phyloP scores from a whole-genome alignment of 1,284 basidiomycete species.

The Ustilago sp. region DNA sequence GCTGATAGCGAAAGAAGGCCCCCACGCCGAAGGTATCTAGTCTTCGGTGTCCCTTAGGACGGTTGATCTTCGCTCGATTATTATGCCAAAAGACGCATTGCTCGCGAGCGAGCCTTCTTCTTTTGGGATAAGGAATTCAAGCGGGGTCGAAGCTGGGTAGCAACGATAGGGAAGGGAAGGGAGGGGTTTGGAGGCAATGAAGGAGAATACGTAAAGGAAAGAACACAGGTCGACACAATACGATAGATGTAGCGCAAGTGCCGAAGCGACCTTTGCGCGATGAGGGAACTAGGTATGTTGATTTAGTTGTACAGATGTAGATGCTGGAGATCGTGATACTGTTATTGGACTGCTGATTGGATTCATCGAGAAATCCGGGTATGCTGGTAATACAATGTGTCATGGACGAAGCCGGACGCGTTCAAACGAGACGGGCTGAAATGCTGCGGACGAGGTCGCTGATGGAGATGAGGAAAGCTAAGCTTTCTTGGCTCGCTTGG shows the following conservation, averaged over 20 bases:
- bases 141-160: slow-evolving; percentile 22
- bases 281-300: slow-evolving; percentile 15
- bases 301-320: slow-evolving; percentile 32
- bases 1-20: slow-evolving; percentile 60
- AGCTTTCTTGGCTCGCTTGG: slow-evolving; percentile 34
- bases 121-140: slow-evolving; percentile 58
- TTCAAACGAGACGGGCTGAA: neutral
- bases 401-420: neutral
- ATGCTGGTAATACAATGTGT: slow-evolving; percentile 18
- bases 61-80: slow-evolving; percentile 55
- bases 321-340: slow-evolving; percentile 5
- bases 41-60: slow-evolving; percentile 44
- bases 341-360: slow-evolving; percentile 1
- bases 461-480: neutral
- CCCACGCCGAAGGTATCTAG: slow-evolving; percentile 52
- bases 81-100: slow-evolving; percentile 54
- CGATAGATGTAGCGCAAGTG: slow-evolving; percentile 2
- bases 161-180: slow-evolving; percentile 1
- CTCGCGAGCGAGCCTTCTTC: slow-evolving; percentile 39
- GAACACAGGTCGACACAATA: slow-evolving; percentile 6
- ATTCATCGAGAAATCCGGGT: slow-evolving; percentile 19
- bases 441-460: neutral
- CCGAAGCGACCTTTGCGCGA: neutral
- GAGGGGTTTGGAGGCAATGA: neutral
- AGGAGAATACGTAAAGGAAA: neutral